Percentiles rank a stretch among this genome's conserved stretches.
Evolutionary conservation across 305 asterid species (phyloP).

Genomic region (Stenogyne calaminthoides): DNA sequence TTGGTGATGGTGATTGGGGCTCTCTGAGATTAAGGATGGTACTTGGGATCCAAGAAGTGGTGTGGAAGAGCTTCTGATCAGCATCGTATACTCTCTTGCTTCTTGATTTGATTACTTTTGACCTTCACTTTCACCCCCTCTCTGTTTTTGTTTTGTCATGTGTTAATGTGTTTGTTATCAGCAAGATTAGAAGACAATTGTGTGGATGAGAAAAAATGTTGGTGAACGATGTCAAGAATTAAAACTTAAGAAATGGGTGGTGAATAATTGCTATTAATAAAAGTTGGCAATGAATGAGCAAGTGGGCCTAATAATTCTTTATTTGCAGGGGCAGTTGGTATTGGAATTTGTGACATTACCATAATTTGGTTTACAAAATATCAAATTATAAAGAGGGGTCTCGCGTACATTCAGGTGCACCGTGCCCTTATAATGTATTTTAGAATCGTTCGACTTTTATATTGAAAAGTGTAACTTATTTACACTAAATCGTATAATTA

Average conservation of each 20-base stretch:
- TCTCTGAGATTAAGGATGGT: constrained; percentile 46
- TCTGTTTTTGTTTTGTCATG: background rate
- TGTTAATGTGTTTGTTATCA: background rate
- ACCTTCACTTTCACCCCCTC: constrained; percentile 2
- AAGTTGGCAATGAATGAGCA: constrained; percentile 6
- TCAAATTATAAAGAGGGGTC: no score
- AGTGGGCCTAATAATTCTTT: background rate
- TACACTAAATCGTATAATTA: no score
- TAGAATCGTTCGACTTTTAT: no score
- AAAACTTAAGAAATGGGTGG: background rate
- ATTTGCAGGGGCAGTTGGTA: background rate
- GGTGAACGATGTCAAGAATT: no score
- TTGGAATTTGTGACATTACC: background rate
- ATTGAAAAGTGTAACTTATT: no score
- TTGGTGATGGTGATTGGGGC: constrained; percentile 43
- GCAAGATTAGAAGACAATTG: constrained; percentile 3
- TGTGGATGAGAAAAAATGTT: constrained; percentile 16
- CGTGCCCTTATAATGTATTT: no score
- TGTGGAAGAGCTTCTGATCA: constrained; percentile 77
- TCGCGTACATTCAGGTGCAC: no score
- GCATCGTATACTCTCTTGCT: constrained; percentile 40
- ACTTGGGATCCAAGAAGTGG: constrained; percentile 74
- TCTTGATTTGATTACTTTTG: constrained; percentile 3
- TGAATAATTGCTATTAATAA: background rate
- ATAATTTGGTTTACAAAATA: no score